phyloP scores from a whole-genome alignment of 2,329 filamentous ascomycete species.

The Monilinia polystroma region DNA sequence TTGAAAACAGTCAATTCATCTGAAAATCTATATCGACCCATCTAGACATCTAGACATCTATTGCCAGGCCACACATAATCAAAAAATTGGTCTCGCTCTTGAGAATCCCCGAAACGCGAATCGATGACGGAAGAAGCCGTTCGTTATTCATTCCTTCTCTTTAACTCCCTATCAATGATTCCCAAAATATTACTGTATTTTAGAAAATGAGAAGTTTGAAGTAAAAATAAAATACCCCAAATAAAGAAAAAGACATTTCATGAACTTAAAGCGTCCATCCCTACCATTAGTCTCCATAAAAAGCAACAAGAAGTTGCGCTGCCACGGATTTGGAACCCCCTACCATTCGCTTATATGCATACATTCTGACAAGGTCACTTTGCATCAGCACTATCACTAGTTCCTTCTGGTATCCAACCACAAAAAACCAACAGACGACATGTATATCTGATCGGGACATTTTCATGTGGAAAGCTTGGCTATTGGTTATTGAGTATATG shows the following conservation, averaged over 20 bases:
- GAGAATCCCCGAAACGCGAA: not conserved
- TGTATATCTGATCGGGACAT: not conserved
- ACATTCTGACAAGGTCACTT: not conserved
- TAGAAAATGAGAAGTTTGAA: not conserved
- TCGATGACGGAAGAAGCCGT: not conserved
- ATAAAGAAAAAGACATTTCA: not conserved
- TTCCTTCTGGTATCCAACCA: not conserved
- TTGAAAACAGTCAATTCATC: not conserved
- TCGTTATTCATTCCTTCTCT: not conserved
- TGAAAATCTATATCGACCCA: not conserved
- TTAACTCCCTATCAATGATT: not conserved
- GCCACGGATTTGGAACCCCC: not conserved
- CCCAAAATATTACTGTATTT: not conserved
- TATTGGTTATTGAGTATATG: not conserved
- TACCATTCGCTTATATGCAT: slow-evolving; percentile 10
- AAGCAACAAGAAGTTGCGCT: slow-evolving; percentile 12
- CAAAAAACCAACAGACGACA: not conserved
- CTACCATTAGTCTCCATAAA: not conserved
- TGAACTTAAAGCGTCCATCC: not conserved
- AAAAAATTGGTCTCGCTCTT: not conserved
- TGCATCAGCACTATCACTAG: slow-evolving; percentile 4
- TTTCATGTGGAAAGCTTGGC: not conserved
- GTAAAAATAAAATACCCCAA: not conserved
- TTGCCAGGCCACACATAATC: not conserved
- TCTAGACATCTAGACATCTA: not conserved